Percentiles rank a stretch among this genome's conserved stretches.
Conservation (phyloP, 2,329 filamentous ascomycete species). For the Chalaropsis ovoidea region DNA sequence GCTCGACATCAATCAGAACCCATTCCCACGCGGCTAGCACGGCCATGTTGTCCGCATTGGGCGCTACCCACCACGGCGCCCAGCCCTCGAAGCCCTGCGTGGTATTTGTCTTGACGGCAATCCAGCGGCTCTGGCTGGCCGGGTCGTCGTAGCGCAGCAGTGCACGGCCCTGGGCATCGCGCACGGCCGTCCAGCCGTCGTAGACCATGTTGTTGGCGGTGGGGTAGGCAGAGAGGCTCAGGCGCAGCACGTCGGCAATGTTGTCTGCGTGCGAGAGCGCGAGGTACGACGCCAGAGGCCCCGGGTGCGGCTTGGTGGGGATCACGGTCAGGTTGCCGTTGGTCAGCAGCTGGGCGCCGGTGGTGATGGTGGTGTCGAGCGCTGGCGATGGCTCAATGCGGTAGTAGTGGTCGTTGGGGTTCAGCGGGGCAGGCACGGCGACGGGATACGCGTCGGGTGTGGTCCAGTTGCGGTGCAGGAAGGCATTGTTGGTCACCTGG, state of each 20-base stretch:
- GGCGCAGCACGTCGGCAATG: constrained; percentile 10
- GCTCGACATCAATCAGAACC: constrained; percentile 20
- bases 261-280: constrained; percentile 14
- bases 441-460: constrained; percentile 18
- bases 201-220: constrained; percentile 15
- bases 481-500: constrained; percentile 18
- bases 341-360: constrained; percentile 8
- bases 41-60: background rate
- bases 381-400: constrained; percentile 19
- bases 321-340: constrained; percentile 18
- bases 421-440: constrained; percentile 19
- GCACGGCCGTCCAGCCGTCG: constrained; percentile 15
- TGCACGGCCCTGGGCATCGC: constrained; percentile 10
- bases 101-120: constrained; percentile 24
- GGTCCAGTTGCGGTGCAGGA: constrained; percentile 24
- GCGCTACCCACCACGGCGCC: constrained; percentile 24
- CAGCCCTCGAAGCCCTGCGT: constrained; percentile 22
- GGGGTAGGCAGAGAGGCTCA: constrained; percentile 17
- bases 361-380: constrained; percentile 10
- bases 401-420: constrained; percentile 24
- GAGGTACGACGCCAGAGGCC: constrained; percentile 16
- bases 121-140: constrained; percentile 18
- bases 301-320: constrained; percentile 22
- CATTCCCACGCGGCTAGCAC: constrained; percentile 19
- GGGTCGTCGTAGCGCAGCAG: constrained; percentile 19